Conservation (phyloP, 306 rosid species). For the Cucurbita moschata region DNA sequence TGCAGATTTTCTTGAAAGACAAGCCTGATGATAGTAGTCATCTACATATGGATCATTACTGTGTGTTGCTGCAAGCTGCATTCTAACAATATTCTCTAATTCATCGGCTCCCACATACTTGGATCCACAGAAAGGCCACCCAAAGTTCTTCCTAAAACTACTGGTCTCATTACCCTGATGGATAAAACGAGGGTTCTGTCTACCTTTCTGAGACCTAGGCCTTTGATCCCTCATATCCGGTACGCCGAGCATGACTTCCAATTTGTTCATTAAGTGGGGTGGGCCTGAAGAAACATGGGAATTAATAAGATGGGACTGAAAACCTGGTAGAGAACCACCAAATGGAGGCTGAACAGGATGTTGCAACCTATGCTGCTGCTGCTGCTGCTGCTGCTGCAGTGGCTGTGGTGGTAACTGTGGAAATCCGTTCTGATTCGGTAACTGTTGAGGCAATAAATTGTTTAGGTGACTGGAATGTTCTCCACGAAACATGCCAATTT, state of each 20-base stretch:
- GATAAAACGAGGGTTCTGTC: conserved; percentile 39
- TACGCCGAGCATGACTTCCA: conserved; percentile 65
- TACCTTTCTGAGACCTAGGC: conserved; percentile 43
- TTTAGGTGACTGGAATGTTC: conserved; percentile 31
- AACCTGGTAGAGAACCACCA: conserved; percentile 33
- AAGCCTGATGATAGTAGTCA: conserved; percentile 89
- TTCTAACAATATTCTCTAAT: conserved; percentile 72
- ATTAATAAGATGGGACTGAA: conserved; percentile 36
- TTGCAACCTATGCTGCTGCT: conserved; percentile 40
- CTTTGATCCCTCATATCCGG: conserved; percentile 75
- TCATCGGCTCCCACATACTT: conserved; percentile 80
- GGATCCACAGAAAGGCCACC: conserved; percentile 75
- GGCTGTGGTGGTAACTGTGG: conserved; percentile 26
- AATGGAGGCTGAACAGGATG: conserved; percentile 34
- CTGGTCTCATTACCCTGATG: conserved; percentile 52
- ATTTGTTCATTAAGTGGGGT: conserved; percentile 52
- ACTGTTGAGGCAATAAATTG: conserved; percentile 41
- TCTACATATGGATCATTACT: conserved; percentile 97
- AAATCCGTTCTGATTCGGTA: conserved; percentile 41
- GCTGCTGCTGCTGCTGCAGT: conserved; percentile 29
- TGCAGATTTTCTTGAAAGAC: conserved; percentile 65
- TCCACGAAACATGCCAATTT: conserved; percentile 32
- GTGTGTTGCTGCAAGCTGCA: conserved; percentile 93
- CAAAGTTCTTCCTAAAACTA: conserved; percentile 37
- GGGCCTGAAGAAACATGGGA: conserved; percentile 46